Percentiles rank a stretch among this genome's conserved stretches.
phyloP scores from a whole-genome alignment of 1,284 basidiomycete genomes.

The Agaricales sp. region DNA sequence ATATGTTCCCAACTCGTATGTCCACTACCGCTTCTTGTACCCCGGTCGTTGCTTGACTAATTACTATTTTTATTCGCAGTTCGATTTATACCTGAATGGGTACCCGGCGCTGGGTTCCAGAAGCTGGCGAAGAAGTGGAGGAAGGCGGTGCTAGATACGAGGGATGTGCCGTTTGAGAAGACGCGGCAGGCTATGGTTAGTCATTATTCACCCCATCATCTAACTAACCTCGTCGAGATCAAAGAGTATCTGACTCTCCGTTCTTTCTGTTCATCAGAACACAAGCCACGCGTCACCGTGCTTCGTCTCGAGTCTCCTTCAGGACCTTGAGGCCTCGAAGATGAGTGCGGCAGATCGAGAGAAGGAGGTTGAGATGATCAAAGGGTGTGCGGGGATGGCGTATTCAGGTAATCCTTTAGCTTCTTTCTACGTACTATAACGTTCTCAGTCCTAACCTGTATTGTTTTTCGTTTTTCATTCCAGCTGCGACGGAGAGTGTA shows the following conservation, averaged over 20 bases:
- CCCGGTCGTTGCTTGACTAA: not conserved
- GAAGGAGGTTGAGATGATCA: not conserved
- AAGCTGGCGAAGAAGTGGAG: constrained; percentile 20
- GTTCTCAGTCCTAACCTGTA: too few relatives aligned
- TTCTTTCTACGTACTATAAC: too few relatives aligned
- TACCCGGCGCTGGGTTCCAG: constrained; percentile 23
- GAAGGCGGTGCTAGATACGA: constrained; percentile 19
- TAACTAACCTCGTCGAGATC: too few relatives aligned
- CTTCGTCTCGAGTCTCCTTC: not conserved
- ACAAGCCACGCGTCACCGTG: not conserved
- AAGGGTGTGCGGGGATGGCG: not conserved
- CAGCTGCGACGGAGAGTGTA: constrained; percentile 27
- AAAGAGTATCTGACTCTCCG: too few relatives aligned
- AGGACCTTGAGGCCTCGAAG: not conserved
- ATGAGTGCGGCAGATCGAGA: not conserved
- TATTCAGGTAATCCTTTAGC: constrained; percentile 2
- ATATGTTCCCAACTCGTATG: constrained; percentile 19
- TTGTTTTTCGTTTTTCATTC: too few relatives aligned
- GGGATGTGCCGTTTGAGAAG: constrained; percentile 16
- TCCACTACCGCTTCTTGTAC: not conserved
- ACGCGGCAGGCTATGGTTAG: constrained; percentile 3
- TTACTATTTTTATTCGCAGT: constrained; percentile 10
- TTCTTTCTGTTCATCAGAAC: too few relatives aligned
- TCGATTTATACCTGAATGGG: constrained; percentile 20
- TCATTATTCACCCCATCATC: too few relatives aligned